Base-by-base conservation (phyloP, 2,329 filamentous ascomycete genomes). In the Mycocentrospora acerina region DNA sequence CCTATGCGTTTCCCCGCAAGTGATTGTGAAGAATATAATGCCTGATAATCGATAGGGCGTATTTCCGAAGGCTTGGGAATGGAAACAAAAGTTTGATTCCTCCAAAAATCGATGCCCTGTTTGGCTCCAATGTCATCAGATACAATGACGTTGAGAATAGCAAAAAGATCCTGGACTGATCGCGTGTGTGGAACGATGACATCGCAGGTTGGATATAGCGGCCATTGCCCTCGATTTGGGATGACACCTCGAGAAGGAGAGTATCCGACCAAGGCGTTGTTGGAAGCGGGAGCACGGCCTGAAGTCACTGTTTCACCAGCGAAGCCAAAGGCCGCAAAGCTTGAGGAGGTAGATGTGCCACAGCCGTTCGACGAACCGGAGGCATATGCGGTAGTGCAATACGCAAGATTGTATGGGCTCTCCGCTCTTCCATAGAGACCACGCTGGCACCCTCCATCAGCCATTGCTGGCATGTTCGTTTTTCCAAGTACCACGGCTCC, bases 401-500 rank as follows among this genome's bases (percentile, higher is more conserved):
- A 80, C 0, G 71, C 62, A 0, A 47, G 35, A 34, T 79, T 79
- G 48, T 81, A 80, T 0, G 78, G 76, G 24, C 67, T 74, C 49
- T 79, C 76, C 0, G 77, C 74, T 2, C 76, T 64, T 0, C 77
- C 77, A 37, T 78, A 78, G 0, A 75, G 50, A 0, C 77, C 77
- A 2, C 77, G 66, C 40, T 79, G 75, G 68, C 77, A 77, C 0
- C 77, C 77, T 0, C 75, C 76, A 22, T 71, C 69, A 5, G 76
- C 77, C 75, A 80, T 79, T 0, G 77, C 71, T 0, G 73, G 77
- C 71, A 80, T 77, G 42, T 80, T 81, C 1, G 78, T 78, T 16
- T 69, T 66, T 0, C 78, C 78, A 0, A 78, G 57, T 13, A 76
- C 57, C 1, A 79, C 61, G 1, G 67, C 73, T 2, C 76, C 75